Conservation (phyloP, 2,329 filamentous ascomycete genomes). For the Talaromyces islandicus region DNA sequence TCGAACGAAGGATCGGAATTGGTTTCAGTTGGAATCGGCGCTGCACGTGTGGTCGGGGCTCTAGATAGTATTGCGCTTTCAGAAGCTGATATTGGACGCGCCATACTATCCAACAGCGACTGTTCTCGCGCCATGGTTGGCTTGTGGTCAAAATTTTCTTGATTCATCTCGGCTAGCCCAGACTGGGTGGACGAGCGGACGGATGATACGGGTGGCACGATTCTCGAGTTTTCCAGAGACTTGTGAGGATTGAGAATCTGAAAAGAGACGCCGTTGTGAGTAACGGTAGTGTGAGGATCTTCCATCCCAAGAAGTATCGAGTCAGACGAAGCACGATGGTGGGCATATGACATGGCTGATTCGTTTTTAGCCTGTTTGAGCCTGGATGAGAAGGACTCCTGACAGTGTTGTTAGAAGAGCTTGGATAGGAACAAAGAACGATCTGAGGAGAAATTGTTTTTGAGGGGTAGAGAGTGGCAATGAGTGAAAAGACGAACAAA, state of each 20-base stretch:
- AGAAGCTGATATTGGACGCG: conserved; percentile 8
- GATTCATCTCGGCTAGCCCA: conserved; percentile 1
- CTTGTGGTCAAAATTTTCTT: not conserved
- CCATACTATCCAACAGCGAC: conserved; percentile 1
- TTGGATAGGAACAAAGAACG: not conserved
- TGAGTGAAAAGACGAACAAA: not conserved
- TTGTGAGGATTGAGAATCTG: conserved; percentile 34
- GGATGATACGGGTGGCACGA: conserved; percentile 22
- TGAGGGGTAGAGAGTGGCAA: not conserved
- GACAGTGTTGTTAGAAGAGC: not conserved
- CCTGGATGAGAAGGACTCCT: conserved; percentile 9
- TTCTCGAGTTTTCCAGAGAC: conserved; percentile 28
- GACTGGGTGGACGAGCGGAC: not conserved
- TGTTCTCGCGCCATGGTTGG: not conserved
- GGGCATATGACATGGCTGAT: not conserved
- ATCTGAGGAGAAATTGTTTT: not conserved
- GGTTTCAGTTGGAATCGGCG: not conserved
- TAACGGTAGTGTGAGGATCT: conserved; percentile 22
- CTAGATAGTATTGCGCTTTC: conserved; percentile 7
- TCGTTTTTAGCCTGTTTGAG: conserved; percentile 1
- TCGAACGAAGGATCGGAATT: not conserved
- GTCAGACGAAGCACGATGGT: conserved; percentile 17
- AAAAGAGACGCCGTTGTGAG: conserved; percentile 29
- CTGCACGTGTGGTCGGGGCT: not conserved
- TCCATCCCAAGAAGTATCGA: conserved; percentile 21